Evolutionary conservation across 202 grass and related monocot species (phyloP).

Genomic region (Eragrostis tef): DNA sequence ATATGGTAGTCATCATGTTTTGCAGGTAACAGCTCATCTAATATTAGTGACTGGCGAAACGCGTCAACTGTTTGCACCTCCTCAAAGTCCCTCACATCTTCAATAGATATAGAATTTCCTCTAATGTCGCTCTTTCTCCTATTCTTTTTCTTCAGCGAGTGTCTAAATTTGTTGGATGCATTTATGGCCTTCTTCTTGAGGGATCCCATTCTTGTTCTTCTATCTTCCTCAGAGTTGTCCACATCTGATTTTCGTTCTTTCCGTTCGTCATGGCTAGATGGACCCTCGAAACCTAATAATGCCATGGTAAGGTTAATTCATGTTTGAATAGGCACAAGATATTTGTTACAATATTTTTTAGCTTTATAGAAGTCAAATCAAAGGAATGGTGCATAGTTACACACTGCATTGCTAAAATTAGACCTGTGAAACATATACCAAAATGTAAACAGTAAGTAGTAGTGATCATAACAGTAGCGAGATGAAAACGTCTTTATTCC

Average conservation of each 20-base stretch:
- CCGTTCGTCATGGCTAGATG: slow-evolving; percentile 55
- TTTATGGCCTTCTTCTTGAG: slow-evolving; percentile 68
- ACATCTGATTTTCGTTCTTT: slow-evolving; percentile 58
- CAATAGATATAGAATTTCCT: slow-evolving; percentile 55
- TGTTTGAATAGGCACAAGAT: neutral
- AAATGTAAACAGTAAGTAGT: neutral
- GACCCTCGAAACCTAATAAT: slow-evolving; percentile 59
- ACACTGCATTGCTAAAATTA: neutral
- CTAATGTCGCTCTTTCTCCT: slow-evolving; percentile 52
- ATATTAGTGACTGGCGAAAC: slow-evolving; percentile 54
- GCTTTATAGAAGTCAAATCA: neutral
- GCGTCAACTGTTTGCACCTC: slow-evolving; percentile 59
- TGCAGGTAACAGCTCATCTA: slow-evolving; percentile 51
- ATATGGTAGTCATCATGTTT: slow-evolving; percentile 68
- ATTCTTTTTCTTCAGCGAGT: slow-evolving; percentile 59
- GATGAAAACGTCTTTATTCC: neutral
- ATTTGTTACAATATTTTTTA: neutral
- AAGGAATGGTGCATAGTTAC: neutral
- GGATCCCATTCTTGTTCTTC: slow-evolving; percentile 60
- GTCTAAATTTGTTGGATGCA: slow-evolving; percentile 62
- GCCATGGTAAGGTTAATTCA: neutral
- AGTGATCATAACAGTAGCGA: neutral
- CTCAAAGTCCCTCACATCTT: slow-evolving; percentile 62
- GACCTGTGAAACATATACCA: neutral
- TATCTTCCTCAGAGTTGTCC: slow-evolving; percentile 64